These are phyloP conservation scores for Arabidopsis suecica DNA, from an alignment of 345 rosid species.

Conservation along the genomic window DNA sequence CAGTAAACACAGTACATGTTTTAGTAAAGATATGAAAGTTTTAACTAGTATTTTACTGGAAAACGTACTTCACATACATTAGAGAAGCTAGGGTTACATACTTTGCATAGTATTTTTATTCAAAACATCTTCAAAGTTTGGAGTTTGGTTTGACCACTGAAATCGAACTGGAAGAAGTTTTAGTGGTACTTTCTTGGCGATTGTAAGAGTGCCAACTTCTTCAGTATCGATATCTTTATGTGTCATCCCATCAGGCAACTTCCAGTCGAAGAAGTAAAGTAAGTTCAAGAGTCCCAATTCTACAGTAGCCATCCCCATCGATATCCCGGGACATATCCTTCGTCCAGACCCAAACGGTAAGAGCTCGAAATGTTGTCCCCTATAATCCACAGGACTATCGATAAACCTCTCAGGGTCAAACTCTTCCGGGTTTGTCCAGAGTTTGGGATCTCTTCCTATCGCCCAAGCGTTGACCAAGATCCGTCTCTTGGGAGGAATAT, in stretches of 20 bases:
- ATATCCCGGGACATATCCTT: constrained; percentile 62
- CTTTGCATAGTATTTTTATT: background rate
- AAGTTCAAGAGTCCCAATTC: constrained; percentile 54
- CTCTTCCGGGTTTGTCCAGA: constrained; percentile 54
- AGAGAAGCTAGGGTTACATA: too few species aligned
- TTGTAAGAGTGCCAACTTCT: constrained; percentile 37
- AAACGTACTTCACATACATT: too few species aligned
- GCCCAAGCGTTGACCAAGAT: constrained; percentile 55
- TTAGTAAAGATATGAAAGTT: too few species aligned
- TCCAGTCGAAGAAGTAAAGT: constrained; percentile 54
- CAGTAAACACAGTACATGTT: too few species aligned
- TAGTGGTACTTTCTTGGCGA: constrained; percentile 39
- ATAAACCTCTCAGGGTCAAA: constrained; percentile 58
- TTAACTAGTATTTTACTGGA: too few species aligned
- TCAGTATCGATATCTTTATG: constrained; percentile 37
- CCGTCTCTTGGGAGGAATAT: constrained; percentile 48
- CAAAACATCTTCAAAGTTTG: background rate
- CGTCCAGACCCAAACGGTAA: constrained; percentile 65
- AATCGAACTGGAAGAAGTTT: constrained; percentile 37
- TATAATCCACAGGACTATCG: constrained; percentile 47
- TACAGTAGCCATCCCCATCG: constrained; percentile 45
- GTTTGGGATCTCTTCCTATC: constrained; percentile 50
- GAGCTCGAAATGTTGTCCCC: constrained; percentile 57
- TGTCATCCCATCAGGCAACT: constrained; percentile 44
- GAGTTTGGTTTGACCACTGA: background rate